These are phyloP conservation scores for Purpureocillium lavendulum DNA, from an alignment of 2,329 filamentous ascomycete species.

Conservation along the genomic window DNA sequence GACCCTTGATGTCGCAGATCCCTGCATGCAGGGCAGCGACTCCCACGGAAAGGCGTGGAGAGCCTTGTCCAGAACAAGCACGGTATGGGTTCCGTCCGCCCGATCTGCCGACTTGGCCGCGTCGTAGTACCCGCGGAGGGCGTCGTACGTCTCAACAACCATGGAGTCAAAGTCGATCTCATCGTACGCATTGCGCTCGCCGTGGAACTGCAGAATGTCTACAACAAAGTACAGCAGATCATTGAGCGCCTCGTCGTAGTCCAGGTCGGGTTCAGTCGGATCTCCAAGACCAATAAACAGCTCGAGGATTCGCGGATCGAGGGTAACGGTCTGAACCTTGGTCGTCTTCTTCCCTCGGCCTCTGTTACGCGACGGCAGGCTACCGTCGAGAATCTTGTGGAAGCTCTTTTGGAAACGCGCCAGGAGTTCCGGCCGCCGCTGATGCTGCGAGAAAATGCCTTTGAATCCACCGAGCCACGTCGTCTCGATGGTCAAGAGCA, in stretches of 20 bases:
- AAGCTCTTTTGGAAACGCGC: conserved; percentile 72
- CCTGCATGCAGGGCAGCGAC: conserved; percentile 77
- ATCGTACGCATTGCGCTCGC: conserved; percentile 92
- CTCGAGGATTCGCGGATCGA: conserved; percentile 63
- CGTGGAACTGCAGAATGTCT: conserved; percentile 93
- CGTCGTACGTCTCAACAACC: conserved; percentile 80
- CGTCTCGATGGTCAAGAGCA: conserved; percentile 80
- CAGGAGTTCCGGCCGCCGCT: conserved; percentile 54
- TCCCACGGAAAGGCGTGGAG: conserved; percentile 95
- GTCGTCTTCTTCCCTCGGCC: conserved; percentile 46
- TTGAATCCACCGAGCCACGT: conserved; percentile 94
- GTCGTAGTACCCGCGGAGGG: conserved; percentile 68
- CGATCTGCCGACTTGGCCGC: conserved; percentile 31
- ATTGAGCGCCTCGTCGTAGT: conserved; percentile 82
- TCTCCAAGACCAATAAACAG: conserved; percentile 82
- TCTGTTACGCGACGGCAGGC: conserved; percentile 74
- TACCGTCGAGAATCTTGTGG: conserved; percentile 68
- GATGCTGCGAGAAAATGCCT: conserved; percentile 79
- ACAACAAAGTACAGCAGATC: conserved; percentile 95
- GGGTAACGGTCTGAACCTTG: conserved; percentile 31
- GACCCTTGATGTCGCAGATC: conserved; percentile 73
- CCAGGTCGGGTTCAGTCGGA: conserved; percentile 55
- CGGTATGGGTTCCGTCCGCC: conserved; percentile 56
- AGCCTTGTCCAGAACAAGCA: conserved; percentile 84
- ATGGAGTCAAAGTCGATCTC: conserved; percentile 94